A percentile compares a stretch with the other conserved stretches of the same genome.
These are phyloP conservation scores for Lepiota brunneoincarnata DNA, from an alignment of 768 basidiomycete genomes.

Conservation along the genomic window DNA sequence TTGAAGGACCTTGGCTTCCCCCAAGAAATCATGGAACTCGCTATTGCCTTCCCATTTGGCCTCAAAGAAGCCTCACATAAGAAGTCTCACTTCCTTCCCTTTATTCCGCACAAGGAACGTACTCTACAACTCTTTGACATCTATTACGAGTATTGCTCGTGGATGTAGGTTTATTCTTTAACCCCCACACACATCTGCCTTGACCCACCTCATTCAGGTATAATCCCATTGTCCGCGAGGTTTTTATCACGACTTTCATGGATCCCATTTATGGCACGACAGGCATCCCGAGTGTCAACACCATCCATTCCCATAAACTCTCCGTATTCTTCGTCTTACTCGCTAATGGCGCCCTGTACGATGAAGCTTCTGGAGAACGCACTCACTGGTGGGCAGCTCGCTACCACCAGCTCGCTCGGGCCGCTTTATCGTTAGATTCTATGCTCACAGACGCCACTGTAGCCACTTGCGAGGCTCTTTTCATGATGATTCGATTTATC, in stretches of 20 bases:
- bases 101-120: conserved; percentile 36
- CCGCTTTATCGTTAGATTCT: conserved; percentile 44
- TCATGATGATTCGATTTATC: conserved; percentile 39
- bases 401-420: conserved; percentile 47
- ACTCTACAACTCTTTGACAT: conserved; percentile 38
- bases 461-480: conserved; percentile 46
- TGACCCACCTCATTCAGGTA: conserved; percentile 30
- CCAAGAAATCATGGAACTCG: conserved; percentile 39
- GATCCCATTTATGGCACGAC: conserved; percentile 39
- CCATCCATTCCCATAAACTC: conserved; percentile 43
- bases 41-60: conserved; percentile 50
- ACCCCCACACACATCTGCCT: not conserved
- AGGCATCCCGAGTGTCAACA: conserved; percentile 27
- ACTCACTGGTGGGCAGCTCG: conserved; percentile 25
- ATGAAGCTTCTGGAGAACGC: conserved; percentile 30
- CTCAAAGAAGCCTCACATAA: conserved; percentile 34
- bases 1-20: conserved; percentile 33
- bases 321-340: conserved; percentile 53
- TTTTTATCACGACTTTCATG: conserved; percentile 39
- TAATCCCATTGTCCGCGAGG: conserved; percentile 39
- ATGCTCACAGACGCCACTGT: conserved; percentile 42
- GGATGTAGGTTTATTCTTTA: conserved; percentile 37
- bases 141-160: conserved; percentile 43
- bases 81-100: conserved; percentile 35
- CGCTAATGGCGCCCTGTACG: conserved; percentile 44